phyloP scores from a whole-genome alignment of 495 filamentous ascomycete species.

The Aspergillus taichungensis region DNA sequence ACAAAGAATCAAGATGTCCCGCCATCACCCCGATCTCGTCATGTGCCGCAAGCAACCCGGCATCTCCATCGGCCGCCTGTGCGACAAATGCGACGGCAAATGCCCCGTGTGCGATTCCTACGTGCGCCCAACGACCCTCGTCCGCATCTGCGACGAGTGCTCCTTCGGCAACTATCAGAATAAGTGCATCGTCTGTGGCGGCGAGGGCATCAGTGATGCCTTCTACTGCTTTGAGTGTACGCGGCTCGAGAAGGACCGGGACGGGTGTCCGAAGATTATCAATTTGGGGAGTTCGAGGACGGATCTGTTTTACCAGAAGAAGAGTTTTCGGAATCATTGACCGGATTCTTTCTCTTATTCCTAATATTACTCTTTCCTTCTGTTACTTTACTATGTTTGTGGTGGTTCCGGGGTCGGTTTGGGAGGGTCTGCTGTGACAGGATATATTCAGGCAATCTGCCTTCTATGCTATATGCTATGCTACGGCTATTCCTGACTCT shows the following conservation, averaged over 20 bases:
- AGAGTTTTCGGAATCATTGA: slow-evolving; percentile 65
- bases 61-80: slow-evolving; percentile 96
- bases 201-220: slow-evolving; percentile 97
- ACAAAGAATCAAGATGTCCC: slow-evolving; percentile 21
- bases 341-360: slow-evolving; percentile 3
- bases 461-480: not conserved
- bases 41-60: slow-evolving; percentile 99
- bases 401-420: not conserved
- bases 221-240: slow-evolving; percentile 99
- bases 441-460: not conserved
- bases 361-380: slow-evolving; percentile 1
- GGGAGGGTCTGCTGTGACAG: too few relatives aligned
- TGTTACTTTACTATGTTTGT: slow-evolving; percentile 9
- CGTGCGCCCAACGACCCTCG: slow-evolving; percentile 93
- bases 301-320: slow-evolving; percentile 84
- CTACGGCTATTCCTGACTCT: not conserved
- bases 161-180: slow-evolving; percentile 99
- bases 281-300: slow-evolving; percentile 92
- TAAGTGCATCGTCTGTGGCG: slow-evolving; percentile 97
- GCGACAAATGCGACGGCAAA: slow-evolving; percentile 99
- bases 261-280: slow-evolving; percentile 99
- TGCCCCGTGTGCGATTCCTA: slow-evolving; percentile 98
- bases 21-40: slow-evolving; percentile 67
- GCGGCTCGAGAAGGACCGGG: slow-evolving; percentile 90
- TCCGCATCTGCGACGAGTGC: slow-evolving; percentile 98